Conservation (phyloP, 1,284 basidiomycete genomes). For the Coniferiporia weirii region DNA sequence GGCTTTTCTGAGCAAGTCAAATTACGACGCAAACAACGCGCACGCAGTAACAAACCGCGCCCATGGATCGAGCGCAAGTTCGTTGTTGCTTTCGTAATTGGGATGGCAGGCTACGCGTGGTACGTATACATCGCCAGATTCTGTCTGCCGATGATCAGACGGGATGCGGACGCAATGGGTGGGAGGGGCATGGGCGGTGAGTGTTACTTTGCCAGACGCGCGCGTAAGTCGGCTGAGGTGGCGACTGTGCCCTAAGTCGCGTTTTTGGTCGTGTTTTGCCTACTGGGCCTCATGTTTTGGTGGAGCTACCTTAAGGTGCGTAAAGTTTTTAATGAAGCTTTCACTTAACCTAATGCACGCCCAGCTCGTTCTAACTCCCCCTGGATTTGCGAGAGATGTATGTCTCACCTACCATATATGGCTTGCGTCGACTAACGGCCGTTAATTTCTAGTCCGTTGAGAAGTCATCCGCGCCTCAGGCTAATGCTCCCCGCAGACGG, state of each 20-base stretch:
- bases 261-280: slow-evolving; percentile 50
- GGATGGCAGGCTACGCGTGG: slow-evolving; percentile 51
- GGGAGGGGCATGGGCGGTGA: slow-evolving; percentile 51
- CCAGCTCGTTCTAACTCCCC: slow-evolving; percentile 59
- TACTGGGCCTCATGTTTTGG: slow-evolving; percentile 62
- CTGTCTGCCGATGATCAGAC: slow-evolving; percentile 57
- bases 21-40: slow-evolving; percentile 29
- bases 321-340: not conserved
- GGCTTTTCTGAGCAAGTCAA: slow-evolving; percentile 9
- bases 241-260: slow-evolving; percentile 38
- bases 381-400: slow-evolving; percentile 68
- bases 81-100: slow-evolving; percentile 46
- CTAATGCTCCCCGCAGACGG: not conserved
- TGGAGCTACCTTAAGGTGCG: slow-evolving; percentile 68
- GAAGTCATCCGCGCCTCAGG: slow-evolving; percentile 8
- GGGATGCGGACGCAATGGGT: slow-evolving; percentile 35
- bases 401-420: not conserved
- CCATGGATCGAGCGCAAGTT: slow-evolving; percentile 62
- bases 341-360: not conserved
- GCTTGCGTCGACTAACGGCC: slow-evolving; percentile 25
- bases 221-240: slow-evolving; percentile 4
- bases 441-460: slow-evolving; percentile 3
- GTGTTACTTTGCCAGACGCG: slow-evolving; percentile 26
- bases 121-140: slow-evolving; percentile 72
- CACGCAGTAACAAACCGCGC: slow-evolving; percentile 39